phyloP scores from a whole-genome alignment of 2,329 filamentous ascomycete species.

The Capronia americana region DNA sequence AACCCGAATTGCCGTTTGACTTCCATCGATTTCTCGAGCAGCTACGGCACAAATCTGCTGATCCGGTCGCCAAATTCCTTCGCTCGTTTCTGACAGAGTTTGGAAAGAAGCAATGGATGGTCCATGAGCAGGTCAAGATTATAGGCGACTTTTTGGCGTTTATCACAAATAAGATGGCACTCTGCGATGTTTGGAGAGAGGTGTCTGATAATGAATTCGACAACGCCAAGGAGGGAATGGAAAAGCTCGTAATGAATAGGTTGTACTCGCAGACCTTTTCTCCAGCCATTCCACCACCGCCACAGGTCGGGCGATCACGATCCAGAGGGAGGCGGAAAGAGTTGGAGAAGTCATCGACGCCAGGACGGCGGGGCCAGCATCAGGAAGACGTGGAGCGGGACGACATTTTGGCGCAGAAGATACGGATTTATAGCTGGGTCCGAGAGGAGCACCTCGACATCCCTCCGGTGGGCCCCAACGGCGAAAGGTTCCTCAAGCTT shows the following conservation, averaged over 20 bases:
- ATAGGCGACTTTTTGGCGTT: constrained; percentile 96
- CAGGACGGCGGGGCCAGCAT: constrained; percentile 90
- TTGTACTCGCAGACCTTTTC: constrained; percentile 96
- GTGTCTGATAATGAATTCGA: constrained; percentile 97
- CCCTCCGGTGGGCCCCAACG: constrained; percentile 79
- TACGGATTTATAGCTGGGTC: constrained; percentile 96
- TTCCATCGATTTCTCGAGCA: constrained; percentile 98
- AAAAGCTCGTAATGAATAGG: constrained; percentile 98
- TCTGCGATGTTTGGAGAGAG: constrained; percentile 94
- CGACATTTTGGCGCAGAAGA: constrained; percentile 94
- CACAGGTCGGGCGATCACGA: constrained; percentile 65
- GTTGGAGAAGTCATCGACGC: constrained; percentile 72
- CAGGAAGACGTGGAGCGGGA: constrained; percentile 98
- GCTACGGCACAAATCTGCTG: constrained; percentile 93
- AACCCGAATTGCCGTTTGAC: constrained; percentile 88
- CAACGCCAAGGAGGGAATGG: constrained; percentile 98
- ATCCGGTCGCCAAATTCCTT: constrained; percentile 93
- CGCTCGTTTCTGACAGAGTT: constrained; percentile 95
- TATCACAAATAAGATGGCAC: constrained; percentile 97
- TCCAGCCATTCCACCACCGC: constrained; percentile 83
- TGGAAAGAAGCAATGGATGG: constrained; percentile 98
- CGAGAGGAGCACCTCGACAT: constrained; percentile 94
- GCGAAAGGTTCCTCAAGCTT: constrained; percentile 82
- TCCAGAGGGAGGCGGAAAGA: constrained; percentile 72
- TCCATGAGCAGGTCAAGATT: constrained; percentile 99